A percentile compares a stretch with the other conserved stretches of the same genome.
Conservation (phyloP, 1,284 basidiomycete genomes). For the Sanghuangporus baumii region DNA sequence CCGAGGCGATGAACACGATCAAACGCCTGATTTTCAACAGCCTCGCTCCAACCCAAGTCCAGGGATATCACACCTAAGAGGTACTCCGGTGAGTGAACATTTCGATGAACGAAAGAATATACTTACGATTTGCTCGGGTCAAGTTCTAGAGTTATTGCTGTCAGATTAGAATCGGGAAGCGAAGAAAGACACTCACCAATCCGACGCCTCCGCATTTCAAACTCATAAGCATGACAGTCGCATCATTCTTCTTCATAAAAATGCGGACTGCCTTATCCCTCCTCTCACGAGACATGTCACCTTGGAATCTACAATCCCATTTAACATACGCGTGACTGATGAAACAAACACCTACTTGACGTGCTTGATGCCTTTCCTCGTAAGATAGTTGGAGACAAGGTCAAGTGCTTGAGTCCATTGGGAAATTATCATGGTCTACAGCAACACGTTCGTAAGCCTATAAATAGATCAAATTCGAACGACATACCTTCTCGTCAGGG, state of each 20-base stretch:
- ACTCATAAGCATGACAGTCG: slow-evolving; percentile 51
- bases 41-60: slow-evolving; percentile 57
- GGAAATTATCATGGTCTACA: slow-evolving; percentile 49
- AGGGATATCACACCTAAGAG: slow-evolving; percentile 44
- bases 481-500: slow-evolving; percentile 52
- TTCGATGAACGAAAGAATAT: slow-evolving; percentile 12
- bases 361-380: slow-evolving; percentile 41
- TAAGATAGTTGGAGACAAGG: slow-evolving; percentile 50
- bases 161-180: neutral
- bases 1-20: slow-evolving; percentile 47
- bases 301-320: slow-evolving; percentile 41
- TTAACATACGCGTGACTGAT: neutral
- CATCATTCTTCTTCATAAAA: slow-evolving; percentile 53
- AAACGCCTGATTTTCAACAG: slow-evolving; percentile 40
- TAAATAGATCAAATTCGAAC: slow-evolving; percentile 1
- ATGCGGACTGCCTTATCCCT: slow-evolving; percentile 46
- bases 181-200: slow-evolving; percentile 5
- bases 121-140: slow-evolving; percentile 50
- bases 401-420: slow-evolving; percentile 56
- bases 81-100: neutral
- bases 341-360: slow-evolving; percentile 38
- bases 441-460: neutral
- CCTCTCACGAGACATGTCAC: slow-evolving; percentile 47
- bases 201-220: slow-evolving; percentile 51
- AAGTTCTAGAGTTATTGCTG: slow-evolving; percentile 32